phyloP scores from a whole-genome alignment of 768 basidiomycete genomes.

The Lentinula detonsa region DNA sequence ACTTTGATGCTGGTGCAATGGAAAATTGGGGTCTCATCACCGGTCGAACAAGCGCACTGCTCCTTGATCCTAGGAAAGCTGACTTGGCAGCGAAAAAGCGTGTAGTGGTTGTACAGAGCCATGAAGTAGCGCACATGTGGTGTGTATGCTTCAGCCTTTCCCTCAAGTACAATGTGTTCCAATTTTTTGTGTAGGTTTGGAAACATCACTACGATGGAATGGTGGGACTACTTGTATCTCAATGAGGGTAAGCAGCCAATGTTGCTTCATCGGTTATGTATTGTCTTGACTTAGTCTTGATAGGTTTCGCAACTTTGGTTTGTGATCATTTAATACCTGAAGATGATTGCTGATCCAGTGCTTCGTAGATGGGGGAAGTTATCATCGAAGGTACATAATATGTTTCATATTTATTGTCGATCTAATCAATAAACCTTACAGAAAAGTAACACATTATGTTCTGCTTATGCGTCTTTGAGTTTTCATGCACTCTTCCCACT shows the following conservation, averaged over 20 bases:
- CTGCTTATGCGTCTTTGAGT: not conserved
- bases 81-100: slow-evolving; percentile 53
- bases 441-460: slow-evolving; percentile 3
- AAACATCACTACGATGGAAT: slow-evolving; percentile 66
- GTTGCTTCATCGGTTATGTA: not conserved
- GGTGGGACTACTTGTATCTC: slow-evolving; percentile 50
- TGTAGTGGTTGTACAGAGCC: slow-evolving; percentile 53
- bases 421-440: slow-evolving; percentile 4
- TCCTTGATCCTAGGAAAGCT: slow-evolving; percentile 52
- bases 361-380: slow-evolving; percentile 57
- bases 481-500: not conserved
- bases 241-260: slow-evolving; percentile 37
- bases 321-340: not conserved
- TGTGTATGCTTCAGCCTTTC: slow-evolving; percentile 12
- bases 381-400: slow-evolving; percentile 44
- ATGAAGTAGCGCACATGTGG: slow-evolving; percentile 61
- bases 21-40: slow-evolving; percentile 74
- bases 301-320: slow-evolving; percentile 16
- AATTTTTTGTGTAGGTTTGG: slow-evolving; percentile 43
- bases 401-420: not conserved
- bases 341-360: slow-evolving; percentile 2
- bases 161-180: not conserved
- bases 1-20: slow-evolving; percentile 69
- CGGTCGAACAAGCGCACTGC: slow-evolving; percentile 60
- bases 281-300: not conserved